phyloP scores from a whole-genome alignment of 2,329 filamentous ascomycete species.

The Ophiostoma ulmi region DNA sequence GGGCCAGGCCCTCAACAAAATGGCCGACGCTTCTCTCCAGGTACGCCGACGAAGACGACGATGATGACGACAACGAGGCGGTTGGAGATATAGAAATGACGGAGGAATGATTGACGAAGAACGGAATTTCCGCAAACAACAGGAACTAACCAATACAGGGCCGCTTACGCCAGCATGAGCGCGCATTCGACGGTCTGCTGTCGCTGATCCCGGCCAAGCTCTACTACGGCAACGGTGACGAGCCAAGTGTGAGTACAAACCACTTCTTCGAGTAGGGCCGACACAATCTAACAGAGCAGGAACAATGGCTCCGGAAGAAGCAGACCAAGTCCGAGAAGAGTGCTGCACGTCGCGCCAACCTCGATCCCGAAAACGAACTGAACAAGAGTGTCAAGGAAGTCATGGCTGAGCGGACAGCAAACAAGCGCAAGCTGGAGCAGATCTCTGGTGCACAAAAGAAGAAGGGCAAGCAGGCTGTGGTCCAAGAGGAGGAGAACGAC shows the following conservation, averaged over 20 bases:
- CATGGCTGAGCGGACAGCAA: slow-evolving; percentile 64
- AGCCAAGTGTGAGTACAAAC: slow-evolving; percentile 57
- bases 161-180: slow-evolving; percentile 15
- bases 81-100: neutral
- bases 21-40: slow-evolving; percentile 17
- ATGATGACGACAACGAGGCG: neutral
- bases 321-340: slow-evolving; percentile 88
- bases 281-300: slow-evolving; percentile 44
- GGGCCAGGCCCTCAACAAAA: neutral
- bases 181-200: slow-evolving; percentile 77
- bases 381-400: slow-evolving; percentile 86
- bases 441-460: slow-evolving; percentile 37
- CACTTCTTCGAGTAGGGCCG: slow-evolving; percentile 3
- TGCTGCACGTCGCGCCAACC: slow-evolving; percentile 55
- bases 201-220: slow-evolving; percentile 85
- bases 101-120: neutral
- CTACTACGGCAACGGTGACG: slow-evolving; percentile 82
- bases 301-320: slow-evolving; percentile 93
- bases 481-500: slow-evolving; percentile 36
- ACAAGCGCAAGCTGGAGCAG: slow-evolving; percentile 74
- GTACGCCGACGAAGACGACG: slow-evolving; percentile 2
- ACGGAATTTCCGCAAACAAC: neutral
- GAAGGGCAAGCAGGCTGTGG: neutral
- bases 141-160: slow-evolving; percentile 2
- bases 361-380: slow-evolving; percentile 78